Evolutionary conservation across 345 rosid genomes (phyloP).

Genomic region (Populus alba): DNA sequence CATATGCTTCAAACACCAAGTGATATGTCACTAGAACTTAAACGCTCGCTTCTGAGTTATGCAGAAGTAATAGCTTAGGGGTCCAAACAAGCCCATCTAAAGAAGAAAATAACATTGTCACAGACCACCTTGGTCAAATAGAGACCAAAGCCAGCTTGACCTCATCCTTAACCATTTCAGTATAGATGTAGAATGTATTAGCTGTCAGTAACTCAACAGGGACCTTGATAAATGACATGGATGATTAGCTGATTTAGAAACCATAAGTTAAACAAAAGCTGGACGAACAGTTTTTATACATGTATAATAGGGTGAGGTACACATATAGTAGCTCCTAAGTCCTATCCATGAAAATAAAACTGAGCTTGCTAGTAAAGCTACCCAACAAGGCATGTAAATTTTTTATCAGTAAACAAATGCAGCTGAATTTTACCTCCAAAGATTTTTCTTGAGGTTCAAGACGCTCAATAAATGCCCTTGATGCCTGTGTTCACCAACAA

Average conservation of each 20-base stretch:
- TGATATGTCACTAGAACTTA: not conserved
- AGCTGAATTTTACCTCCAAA: constrained; percentile 44
- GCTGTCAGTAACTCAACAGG: not conserved
- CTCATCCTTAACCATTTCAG: not conserved
- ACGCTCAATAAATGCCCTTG: constrained; percentile 39
- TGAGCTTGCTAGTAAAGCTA: constrained; percentile 4
- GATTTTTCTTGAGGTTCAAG: constrained; percentile 50
- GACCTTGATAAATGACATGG: not conserved
- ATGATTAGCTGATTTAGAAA: not conserved
- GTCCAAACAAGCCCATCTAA: no score
- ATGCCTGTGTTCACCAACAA: constrained; percentile 39
- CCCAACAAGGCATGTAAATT: not conserved
- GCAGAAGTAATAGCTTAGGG: not conserved
- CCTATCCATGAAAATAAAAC: constrained; percentile 1
- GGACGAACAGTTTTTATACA: not conserved
- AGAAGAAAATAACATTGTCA: no score
- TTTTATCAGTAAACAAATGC: not conserved
- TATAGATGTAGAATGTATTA: not conserved
- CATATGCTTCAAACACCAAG: not conserved
- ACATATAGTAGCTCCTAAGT: not conserved
- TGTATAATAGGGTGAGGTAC: not conserved
- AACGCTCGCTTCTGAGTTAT: not conserved
- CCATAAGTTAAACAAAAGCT: not conserved
- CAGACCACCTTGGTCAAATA: no score
- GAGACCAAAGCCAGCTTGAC: no score